Base-by-base conservation (phyloP, 257 asterid genomes). In the Nicotiana knightiana region DNA sequence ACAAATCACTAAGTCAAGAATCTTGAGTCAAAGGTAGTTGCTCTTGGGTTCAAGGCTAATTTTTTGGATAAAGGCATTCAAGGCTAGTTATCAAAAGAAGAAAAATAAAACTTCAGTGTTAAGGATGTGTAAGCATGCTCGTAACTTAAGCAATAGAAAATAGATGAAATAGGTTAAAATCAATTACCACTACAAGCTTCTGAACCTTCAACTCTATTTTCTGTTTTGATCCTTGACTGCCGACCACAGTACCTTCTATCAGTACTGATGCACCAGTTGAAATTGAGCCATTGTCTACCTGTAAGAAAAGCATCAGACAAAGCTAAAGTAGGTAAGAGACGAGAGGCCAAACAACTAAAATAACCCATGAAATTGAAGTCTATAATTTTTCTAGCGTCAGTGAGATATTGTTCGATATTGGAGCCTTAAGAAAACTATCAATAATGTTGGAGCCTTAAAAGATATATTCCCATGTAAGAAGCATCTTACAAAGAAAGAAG, bases 181-280 rank as follows among this genome's bases (percentile, higher is more conserved):
- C 17, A 57, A 43, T 89, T 93, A 96, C 99, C 98, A 87, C 51
- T 77, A 87, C 86, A 88, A 96, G 96, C 84, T 94, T 96, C 77
- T 89, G 96, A 82, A 94, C 97, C 89, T 91, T 92, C 91, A 96
- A 67, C 84, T 96, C 99, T 59, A 94, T 86, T 84, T 93, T 96
- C 82, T 96, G 98, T 90, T 96, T 96, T 80, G 98, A 85, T 68
- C 99, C 99, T 89, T 93, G 99, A 87, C 99, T 96, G 84, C 90
- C 84, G 66, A 93, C 97, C 24, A 94, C 57, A 63, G 87, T 87
- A 75, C 99, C 99, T 86, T 91, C 94, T 59, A 94, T 83, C 90
- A 90, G 91, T 75, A 93, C 87, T 82, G 99, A 94, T 83, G 98
- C 97, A 66, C 99, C 99, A 59, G 98, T 96, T 82, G 92, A 81